A percentile compares a stretch with the other conserved stretches of the same genome.
These are phyloP conservation scores for Gossypium lobatum DNA, from an alignment of 441 rosid genomes.

Conservation along the genomic window DNA sequence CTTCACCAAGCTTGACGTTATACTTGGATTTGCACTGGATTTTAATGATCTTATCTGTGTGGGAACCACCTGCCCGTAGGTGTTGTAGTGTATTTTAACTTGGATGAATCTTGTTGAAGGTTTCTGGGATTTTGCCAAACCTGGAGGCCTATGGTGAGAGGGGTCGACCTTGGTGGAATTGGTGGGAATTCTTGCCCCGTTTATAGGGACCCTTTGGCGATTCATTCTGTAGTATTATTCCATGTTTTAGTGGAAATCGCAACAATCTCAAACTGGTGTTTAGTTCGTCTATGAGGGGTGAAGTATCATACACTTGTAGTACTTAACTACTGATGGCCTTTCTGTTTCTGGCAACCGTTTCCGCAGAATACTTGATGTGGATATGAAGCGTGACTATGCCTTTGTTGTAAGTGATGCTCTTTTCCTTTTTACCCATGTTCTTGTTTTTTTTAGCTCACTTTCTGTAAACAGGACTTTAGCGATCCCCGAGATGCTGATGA, in stretches of 20 bases:
- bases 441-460: conserved; percentile 21
- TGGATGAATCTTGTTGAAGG: conserved; percentile 81
- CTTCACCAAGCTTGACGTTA: conserved; percentile 20
- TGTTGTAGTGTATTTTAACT: conserved; percentile 33
- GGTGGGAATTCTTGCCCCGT: conserved; percentile 59
- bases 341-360: conserved; percentile 78
- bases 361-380: conserved; percentile 87
- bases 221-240: conserved; percentile 62
- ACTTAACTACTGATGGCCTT: conserved; percentile 76
- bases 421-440: conserved; percentile 4
- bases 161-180: conserved; percentile 65
- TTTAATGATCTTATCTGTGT: conserved; percentile 25
- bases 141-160: conserved; percentile 70
- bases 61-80: conserved; percentile 28
- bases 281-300: conserved; percentile 65
- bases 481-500: conserved; percentile 80
- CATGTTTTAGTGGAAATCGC: conserved; percentile 65
- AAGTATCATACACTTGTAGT: conserved; percentile 56
- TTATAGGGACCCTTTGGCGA: conserved; percentile 59
- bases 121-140: conserved; percentile 57
- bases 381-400: conserved; percentile 88
- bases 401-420: conserved; percentile 58
- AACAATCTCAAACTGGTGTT: conserved; percentile 78
- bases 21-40: conserved; percentile 21
- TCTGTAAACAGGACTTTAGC: conserved; percentile 56